These are phyloP conservation scores for Datisca glomerata DNA, from an alignment of 306 rosid genomes.

Conservation along the genomic window DNA sequence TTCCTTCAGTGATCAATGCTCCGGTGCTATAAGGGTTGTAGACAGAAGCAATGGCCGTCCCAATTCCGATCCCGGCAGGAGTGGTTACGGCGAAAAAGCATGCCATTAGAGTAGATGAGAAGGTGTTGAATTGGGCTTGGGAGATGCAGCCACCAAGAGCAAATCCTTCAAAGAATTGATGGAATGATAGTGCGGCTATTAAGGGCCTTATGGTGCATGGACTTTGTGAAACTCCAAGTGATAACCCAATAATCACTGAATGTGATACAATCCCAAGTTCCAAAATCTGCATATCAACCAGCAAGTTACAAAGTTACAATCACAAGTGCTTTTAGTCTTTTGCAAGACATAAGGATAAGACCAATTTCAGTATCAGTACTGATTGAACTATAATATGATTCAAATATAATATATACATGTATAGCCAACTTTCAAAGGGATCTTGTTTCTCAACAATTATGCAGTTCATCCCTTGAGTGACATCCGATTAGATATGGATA, in stretches of 20 bases:
- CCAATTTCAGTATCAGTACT: no score
- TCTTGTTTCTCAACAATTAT: no score
- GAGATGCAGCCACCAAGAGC: slow-evolving; percentile 97
- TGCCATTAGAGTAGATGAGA: slow-evolving; percentile 63
- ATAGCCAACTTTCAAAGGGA: no score
- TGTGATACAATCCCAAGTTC: slow-evolving; percentile 97
- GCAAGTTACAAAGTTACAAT: background rate
- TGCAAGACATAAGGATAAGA: no score
- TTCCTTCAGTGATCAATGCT: slow-evolving; percentile 63
- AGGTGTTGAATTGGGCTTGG: slow-evolving; percentile 63
- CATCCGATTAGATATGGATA: no score
- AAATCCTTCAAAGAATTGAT: slow-evolving; percentile 97
- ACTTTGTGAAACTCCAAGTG: slow-evolving; percentile 83
- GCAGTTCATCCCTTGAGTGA: no score
- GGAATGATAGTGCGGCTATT: slow-evolving; percentile 80
- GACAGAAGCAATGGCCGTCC: slow-evolving; percentile 44
- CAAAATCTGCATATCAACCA: slow-evolving; percentile 39
- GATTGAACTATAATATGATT: no score
- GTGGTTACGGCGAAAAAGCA: slow-evolving; percentile 72
- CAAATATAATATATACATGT: no score
- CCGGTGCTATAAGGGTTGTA: slow-evolving; percentile 60
- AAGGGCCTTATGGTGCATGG: slow-evolving; percentile 84
- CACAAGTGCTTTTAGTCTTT: no score
- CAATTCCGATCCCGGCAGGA: slow-evolving; percentile 60
- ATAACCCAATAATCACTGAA: slow-evolving; percentile 79